Conservation (phyloP, 176 grass and related monocot species). For the Secale cereale region DNA sequence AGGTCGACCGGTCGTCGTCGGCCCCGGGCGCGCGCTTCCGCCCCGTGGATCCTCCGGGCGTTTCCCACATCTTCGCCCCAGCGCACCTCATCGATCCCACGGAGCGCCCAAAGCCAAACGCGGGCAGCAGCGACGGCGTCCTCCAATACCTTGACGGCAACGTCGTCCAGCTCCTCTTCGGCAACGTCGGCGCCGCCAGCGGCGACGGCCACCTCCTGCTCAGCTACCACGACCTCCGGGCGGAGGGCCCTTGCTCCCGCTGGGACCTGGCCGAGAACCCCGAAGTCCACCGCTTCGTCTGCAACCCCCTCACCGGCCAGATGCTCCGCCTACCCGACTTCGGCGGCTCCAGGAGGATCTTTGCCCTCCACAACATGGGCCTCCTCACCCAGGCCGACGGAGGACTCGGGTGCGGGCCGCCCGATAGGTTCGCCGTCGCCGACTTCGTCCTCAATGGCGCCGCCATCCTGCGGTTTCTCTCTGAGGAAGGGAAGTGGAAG, state of each 20-base stretch:
- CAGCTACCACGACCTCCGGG: not conserved
- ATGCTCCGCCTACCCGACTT: not conserved
- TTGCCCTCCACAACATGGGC: not conserved
- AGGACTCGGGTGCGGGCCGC: not conserved
- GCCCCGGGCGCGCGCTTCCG: too few relatives aligned
- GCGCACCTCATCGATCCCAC: too few relatives aligned
- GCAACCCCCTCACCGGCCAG: not conserved
- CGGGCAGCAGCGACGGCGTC: too few relatives aligned
- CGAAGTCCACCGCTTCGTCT: not conserved
- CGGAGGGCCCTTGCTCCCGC: not conserved
- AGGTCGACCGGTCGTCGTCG: too few relatives aligned
- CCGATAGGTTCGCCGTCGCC: not conserved
- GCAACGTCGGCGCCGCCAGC: not conserved
- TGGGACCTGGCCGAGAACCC: not conserved
- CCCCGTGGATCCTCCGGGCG: too few relatives aligned
- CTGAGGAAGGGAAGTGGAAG: not conserved
- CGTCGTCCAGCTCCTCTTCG: not conserved
- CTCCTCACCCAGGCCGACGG: not conserved
- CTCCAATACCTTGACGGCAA: too few relatives aligned
- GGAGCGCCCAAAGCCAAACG: too few relatives aligned
- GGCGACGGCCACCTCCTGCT: not conserved
- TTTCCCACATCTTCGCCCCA: too few relatives aligned
- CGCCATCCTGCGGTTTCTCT: not conserved
- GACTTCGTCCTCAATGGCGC: not conserved
- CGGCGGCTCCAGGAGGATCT: not conserved